Percentiles rank a stretch among this genome's conserved stretches.
Conservation (phyloP, 306 rosid species). For the Rubus idaeus region DNA sequence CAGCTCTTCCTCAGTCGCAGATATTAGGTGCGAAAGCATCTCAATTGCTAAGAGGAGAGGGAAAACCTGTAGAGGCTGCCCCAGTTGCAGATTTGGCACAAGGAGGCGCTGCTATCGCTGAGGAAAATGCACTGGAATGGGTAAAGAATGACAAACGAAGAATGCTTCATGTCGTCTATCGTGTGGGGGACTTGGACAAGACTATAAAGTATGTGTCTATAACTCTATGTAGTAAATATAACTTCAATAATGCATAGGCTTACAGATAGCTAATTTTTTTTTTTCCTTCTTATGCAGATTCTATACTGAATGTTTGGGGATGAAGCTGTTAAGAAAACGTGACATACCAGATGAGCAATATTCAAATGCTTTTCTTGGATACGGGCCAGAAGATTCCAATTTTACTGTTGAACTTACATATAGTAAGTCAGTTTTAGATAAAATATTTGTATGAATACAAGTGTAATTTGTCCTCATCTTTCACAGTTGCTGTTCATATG, state of each 20-base stretch:
- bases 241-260: not conserved
- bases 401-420: slow-evolving; percentile 68
- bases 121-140: slow-evolving; percentile 58
- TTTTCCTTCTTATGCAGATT: slow-evolving; percentile 45
- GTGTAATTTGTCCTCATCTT: too few relatives aligned
- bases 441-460: not conserved
- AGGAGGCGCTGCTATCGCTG: slow-evolving; percentile 39
- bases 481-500: not conserved
- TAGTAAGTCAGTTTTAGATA: slow-evolving; percentile 38
- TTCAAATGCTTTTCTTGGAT: slow-evolving; percentile 70
- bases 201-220: slow-evolving; percentile 54
- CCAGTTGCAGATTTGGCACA: slow-evolving; percentile 43
- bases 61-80: slow-evolving; percentile 30
- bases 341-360: slow-evolving; percentile 65
- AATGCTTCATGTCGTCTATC: slow-evolving; percentile 70
- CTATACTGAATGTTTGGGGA: slow-evolving; percentile 69
- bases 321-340: slow-evolving; percentile 65
- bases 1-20: slow-evolving; percentile 41
- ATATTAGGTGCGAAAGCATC: slow-evolving; percentile 45
- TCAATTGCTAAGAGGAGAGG: slow-evolving; percentile 43
- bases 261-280: not conserved
- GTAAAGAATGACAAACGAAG: slow-evolving; percentile 54
- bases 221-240: not conserved
- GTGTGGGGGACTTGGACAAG: slow-evolving; percentile 68
- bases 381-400: slow-evolving; percentile 65